A percentile compares a stretch with the other conserved stretches of the same genome.
These are phyloP conservation scores for Chiua virens DNA, from an alignment of 768 basidiomycete genomes.

Conservation along the genomic window DNA sequence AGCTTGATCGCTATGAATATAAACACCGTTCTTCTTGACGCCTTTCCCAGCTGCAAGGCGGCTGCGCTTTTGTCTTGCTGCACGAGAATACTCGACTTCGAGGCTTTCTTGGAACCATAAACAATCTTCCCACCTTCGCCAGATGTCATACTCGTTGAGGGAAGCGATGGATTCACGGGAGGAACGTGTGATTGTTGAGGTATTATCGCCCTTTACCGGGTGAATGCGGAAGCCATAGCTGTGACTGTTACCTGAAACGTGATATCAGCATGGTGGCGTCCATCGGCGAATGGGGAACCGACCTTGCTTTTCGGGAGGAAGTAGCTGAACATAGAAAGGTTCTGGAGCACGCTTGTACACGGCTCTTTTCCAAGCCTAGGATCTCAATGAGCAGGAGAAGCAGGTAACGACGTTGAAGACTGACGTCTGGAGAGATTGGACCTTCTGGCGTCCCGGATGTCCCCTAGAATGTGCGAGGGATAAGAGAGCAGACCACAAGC, in stretches of 20 bases:
- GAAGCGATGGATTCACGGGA: conserved; percentile 40
- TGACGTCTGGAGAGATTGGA: conserved; percentile 26
- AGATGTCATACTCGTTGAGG: conserved; percentile 63
- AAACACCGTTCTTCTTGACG: conserved; percentile 67
- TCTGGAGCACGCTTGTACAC: conserved; percentile 59
- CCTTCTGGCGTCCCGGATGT: background rate
- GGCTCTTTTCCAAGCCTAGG: conserved; percentile 61
- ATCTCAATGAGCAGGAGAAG: background rate
- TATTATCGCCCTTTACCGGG: conserved; percentile 40
- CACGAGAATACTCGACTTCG: conserved; percentile 61
- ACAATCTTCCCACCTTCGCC: conserved; percentile 84
- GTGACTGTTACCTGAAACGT: conserved; percentile 45
- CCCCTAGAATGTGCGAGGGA: conserved; percentile 7
- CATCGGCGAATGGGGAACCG: conserved; percentile 13
- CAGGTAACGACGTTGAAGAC: conserved; percentile 3
- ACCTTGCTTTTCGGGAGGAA: conserved; percentile 61
- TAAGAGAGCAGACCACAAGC: background rate
- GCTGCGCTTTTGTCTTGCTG: conserved; percentile 65
- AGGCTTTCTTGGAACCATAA: conserved; percentile 71
- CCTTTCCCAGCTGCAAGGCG: conserved; percentile 74
- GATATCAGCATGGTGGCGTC: background rate
- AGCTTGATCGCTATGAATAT: conserved; percentile 68
- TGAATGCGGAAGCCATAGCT: conserved; percentile 64
- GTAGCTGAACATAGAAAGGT: conserved; percentile 57
- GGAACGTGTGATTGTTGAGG: conserved; percentile 19